Base-by-base conservation (phyloP, 1,139 yeast species). In the Geotrichum fermentans region DNA sequence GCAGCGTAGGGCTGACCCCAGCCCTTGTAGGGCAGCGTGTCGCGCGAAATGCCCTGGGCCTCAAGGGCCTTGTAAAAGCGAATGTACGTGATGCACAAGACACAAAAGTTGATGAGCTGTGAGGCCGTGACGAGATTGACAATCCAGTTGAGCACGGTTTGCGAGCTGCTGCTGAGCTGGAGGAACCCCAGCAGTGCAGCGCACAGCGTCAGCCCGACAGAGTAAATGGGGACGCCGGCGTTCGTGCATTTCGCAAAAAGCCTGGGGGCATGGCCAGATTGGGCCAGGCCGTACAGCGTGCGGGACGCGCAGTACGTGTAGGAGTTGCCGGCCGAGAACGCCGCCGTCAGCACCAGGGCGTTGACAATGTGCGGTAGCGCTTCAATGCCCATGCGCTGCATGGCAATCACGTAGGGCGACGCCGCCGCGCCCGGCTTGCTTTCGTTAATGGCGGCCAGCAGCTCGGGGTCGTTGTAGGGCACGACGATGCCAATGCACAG, bases 51-150 rank as follows among this genome's bases (percentile, higher is more conserved):
- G 7, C 77, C 77, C 58, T 83, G 90, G 0, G 74, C 79, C 39
- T 71, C 63, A 57, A 78, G 73, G 2, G 90, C 92, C 47, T 74
- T 70, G 65, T 78, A 76, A 67, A 86, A 87, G 66, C 75, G 80
- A 54, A 73, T 54, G 67, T 83, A 87, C 2, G 83, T 81, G 36
- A 80, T 62, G 52, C 79, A 70, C 73, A 87, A 79, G 56, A 79
- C 73, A 40, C 77, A 75, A 60, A 82, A 85, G 63, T 83, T 85
- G 60, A 86, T 77, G 57, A 86, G 70, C 65, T 85, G 92, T 2
- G 90, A 82, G 1, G 90, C 86, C 1, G 95, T 86, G 58, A 84
- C 83, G 57, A 87, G 70, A 58, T 79, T 82, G 49, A 85, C 82
- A 64, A 87, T 75, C 83, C 90, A 86, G 60, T 76, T 75, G 58